Base-by-base conservation (phyloP, 2,329 filamentous ascomycete genomes). In the Alternaria consortialis region DNA sequence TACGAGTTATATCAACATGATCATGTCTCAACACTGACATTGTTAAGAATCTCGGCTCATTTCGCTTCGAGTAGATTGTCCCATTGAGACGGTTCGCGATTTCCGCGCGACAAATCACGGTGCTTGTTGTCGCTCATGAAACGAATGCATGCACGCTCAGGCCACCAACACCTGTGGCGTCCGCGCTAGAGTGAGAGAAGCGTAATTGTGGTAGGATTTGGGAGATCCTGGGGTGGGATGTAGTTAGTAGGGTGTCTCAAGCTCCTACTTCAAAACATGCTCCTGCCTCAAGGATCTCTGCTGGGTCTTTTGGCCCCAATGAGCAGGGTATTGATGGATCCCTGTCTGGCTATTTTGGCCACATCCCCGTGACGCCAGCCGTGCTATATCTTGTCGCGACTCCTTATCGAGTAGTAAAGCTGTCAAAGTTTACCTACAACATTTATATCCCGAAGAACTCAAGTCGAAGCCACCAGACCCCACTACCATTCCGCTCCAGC, bases 161-260 rank as follows among this genome's bases (percentile, higher is more conserved):
- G 23, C 25, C 43, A 50, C 34, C 43, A 37, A 50, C 23, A n/a
- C 11, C 9, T 32, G 43, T 48, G n/a, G 32, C 32, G n/a, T 39
- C 43, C 43, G 25, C 43, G 43, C 53, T 48, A 48, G 53, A 48
- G 53, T 56, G 32, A 12, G 34, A 48, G 34, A 39, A 47, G 31
- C 43, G 43, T 23, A 48, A 48, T 56, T 42, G 8, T 17, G 32
- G 32, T 32, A 56, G n/a, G 37, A 53, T 32, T 40, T 11, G 29
- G 32, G 15, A 48, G 25, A 48, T 43, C 27, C 17, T 42, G 43
- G n/a, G 43, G 53, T 15, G 43, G 25, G 8, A 50, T 48, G 11
- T 8, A 48, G 23, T 48, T 56, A 20, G 20, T 20, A 20, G 43
- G 6, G 20, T n/a, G 43, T 50, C 40, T 50, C 43, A 50, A 39